Evolutionary conservation across 2,329 filamentous ascomycete genomes (phyloP).

Genomic region (Daldinia sp.): DNA sequence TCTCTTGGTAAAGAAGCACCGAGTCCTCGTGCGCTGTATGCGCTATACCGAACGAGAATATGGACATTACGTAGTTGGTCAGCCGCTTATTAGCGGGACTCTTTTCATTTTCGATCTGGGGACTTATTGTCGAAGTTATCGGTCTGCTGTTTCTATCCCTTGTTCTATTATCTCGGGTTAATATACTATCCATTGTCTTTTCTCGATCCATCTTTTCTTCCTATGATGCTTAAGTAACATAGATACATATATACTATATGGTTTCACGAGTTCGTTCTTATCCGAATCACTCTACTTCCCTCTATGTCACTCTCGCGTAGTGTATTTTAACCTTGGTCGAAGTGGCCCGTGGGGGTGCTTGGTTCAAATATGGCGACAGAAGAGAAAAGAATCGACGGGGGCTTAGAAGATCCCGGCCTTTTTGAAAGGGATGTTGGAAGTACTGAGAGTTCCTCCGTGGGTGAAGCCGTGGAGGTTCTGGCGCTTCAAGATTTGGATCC

Average conservation of each 20-base stretch:
- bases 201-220: neutral
- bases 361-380: constrained; percentile 14
- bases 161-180: neutral
- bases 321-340: neutral
- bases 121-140: neutral
- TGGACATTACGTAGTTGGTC: constrained; percentile 29
- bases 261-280: neutral
- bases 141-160: neutral
- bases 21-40: constrained; percentile 1
- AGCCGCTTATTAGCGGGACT: neutral
- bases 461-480: constrained; percentile 59
- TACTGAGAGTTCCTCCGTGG: constrained; percentile 18
- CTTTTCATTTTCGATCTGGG: neutral
- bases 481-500: constrained; percentile 66
- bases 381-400: constrained; percentile 7
- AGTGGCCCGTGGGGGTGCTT: neutral
- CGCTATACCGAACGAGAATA: constrained; percentile 7
- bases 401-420: constrained; percentile 8
- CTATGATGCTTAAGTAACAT: neutral
- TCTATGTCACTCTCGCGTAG: neutral
- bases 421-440: constrained; percentile 28
- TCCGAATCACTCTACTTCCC: neutral
- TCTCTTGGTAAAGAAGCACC: constrained; percentile 1
- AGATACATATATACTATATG: neutral
- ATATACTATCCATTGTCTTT: neutral